These are phyloP conservation scores for Claviceps maximensis DNA, from an alignment of 2,329 filamentous ascomycete genomes.

Conservation along the genomic window DNA sequence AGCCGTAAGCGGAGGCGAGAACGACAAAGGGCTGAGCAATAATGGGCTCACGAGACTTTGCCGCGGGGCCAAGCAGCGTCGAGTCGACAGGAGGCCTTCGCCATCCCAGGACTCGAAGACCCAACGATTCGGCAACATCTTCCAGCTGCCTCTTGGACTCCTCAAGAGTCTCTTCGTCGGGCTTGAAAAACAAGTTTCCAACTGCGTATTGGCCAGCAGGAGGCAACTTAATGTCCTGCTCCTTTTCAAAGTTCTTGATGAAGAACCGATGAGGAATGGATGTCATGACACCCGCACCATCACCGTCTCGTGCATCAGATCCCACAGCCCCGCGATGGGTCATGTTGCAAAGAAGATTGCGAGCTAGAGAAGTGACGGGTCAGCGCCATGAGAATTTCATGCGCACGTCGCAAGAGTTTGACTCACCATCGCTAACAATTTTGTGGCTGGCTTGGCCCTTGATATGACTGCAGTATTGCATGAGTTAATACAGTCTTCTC, in stretches of 20 bases:
- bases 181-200: constrained; percentile 98
- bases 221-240: constrained; percentile 78
- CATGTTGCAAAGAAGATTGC: constrained; percentile 96
- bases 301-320: constrained; percentile 93
- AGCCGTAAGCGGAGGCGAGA: constrained; percentile 69
- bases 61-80: constrained; percentile 80
- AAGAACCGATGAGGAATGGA: constrained; percentile 98
- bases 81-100: constrained; percentile 91
- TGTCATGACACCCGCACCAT: constrained; percentile 98
- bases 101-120: constrained; percentile 87
- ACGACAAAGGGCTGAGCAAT: constrained; percentile 96
- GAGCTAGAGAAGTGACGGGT: constrained; percentile 1
- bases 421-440: constrained; percentile 91
- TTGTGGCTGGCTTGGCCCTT: constrained; percentile 97
- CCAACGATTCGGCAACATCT: constrained; percentile 78
- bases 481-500: neutral
- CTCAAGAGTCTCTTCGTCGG: constrained; percentile 76
- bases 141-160: constrained; percentile 89
- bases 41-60: constrained; percentile 83
- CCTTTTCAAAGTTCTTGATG: constrained; percentile 91
- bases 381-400: neutral
- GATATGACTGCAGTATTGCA: constrained; percentile 56
- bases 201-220: constrained; percentile 88
- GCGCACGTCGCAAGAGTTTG: neutral
- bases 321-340: constrained; percentile 97